Conservation (phyloP, 208 protist species). For the Leishmania lainsoni region DNA sequence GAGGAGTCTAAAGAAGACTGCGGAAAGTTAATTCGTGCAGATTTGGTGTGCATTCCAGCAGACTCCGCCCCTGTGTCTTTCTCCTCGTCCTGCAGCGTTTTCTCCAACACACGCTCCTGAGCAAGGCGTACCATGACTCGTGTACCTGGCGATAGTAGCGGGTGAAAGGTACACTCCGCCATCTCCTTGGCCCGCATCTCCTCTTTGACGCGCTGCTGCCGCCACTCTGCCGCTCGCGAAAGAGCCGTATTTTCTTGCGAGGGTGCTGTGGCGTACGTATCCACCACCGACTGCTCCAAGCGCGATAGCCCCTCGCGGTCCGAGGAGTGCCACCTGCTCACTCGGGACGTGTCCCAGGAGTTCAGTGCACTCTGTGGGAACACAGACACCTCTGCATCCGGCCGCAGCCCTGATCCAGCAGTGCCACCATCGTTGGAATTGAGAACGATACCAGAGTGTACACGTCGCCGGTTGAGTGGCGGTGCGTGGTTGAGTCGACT, state of each 20-base stretch:
- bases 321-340: background rate
- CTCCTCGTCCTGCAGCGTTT: conserved; percentile 12
- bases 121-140: conserved; percentile 43
- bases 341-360: conserved; percentile 7
- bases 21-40: background rate
- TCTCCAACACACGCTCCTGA: conserved; percentile 26
- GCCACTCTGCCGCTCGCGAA: background rate
- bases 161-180: conserved; percentile 82
- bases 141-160: conserved; percentile 62
- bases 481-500: background rate
- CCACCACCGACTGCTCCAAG: background rate
- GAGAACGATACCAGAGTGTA: background rate
- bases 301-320: background rate
- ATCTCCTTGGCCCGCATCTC: conserved; percentile 52
- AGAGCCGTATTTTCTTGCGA: background rate
- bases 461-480: background rate
- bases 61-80: background rate
- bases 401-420: background rate
- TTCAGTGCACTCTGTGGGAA: background rate
- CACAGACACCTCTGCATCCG: background rate
- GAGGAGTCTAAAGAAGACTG: conserved; percentile 1
- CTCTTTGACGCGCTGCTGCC: conserved; percentile 31
- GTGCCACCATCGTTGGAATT: background rate
- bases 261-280: background rate
- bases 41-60: background rate